These are phyloP conservation scores for Leucocoprinus birnbaumii DNA, from an alignment of 768 basidiomycete genomes.

Conservation along the genomic window DNA sequence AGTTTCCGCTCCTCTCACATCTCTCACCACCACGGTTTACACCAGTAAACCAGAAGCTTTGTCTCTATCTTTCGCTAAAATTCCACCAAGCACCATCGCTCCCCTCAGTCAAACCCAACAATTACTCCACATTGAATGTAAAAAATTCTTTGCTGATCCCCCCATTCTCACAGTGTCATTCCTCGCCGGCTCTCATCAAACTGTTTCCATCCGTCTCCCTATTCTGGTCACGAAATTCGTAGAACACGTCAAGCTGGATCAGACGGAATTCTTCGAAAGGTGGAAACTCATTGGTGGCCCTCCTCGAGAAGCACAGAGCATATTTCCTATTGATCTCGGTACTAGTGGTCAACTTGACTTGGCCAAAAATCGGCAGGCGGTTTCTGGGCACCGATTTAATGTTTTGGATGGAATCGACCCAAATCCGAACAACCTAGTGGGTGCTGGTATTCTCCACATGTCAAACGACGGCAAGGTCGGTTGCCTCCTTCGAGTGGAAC, in stretches of 20 bases:
- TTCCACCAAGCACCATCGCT: slow-evolving; percentile 78
- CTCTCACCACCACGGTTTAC: slow-evolving; percentile 83
- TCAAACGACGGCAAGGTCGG: slow-evolving; percentile 93
- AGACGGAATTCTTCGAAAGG: slow-evolving; percentile 91
- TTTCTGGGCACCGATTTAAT: slow-evolving; percentile 75
- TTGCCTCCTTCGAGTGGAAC: slow-evolving; percentile 89
- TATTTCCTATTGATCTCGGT: slow-evolving; percentile 80
- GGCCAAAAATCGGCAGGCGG: slow-evolving; percentile 67
- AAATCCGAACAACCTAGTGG: slow-evolving; percentile 90
- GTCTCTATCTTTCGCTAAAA: slow-evolving; percentile 84
- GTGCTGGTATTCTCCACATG: slow-evolving; percentile 95
- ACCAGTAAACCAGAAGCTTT: slow-evolving; percentile 74
- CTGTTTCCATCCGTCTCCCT: slow-evolving; percentile 80
- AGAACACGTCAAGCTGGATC: slow-evolving; percentile 84
- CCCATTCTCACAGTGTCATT: slow-evolving; percentile 89
- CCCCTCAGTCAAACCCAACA: slow-evolving; percentile 91
- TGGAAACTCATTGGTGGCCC: slow-evolving; percentile 98
- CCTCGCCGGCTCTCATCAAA: slow-evolving; percentile 88
- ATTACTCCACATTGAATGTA: slow-evolving; percentile 92
- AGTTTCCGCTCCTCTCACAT: slow-evolving; percentile 80
- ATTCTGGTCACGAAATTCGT: slow-evolving; percentile 90
- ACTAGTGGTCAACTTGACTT: slow-evolving; percentile 71
- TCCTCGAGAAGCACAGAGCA: slow-evolving; percentile 85
- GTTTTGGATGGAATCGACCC: slow-evolving; percentile 86
- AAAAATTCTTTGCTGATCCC: slow-evolving; percentile 71